Evolutionary conservation across 2,329 filamentous ascomycete genomes (phyloP), one percentile per base, ranked within the genome.

Genomic region (Neofusicoccum laricinum): DNA sequence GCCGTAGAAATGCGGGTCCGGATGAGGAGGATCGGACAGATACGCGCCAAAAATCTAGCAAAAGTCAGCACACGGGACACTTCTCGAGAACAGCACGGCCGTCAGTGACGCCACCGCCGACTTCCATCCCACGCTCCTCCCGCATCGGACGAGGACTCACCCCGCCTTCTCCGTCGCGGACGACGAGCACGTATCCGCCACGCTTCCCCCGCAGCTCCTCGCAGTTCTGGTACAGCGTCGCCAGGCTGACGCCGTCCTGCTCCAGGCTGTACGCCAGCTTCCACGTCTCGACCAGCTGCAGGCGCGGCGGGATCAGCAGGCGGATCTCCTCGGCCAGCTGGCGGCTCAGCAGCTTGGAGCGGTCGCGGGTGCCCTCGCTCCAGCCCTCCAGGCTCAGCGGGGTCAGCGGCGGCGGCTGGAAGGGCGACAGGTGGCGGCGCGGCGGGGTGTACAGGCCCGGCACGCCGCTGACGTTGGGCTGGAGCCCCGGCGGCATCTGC

Each of bases 261-360:
- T 97, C 93, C 40, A 99, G 82, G 68, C 92, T 96, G 79, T 98
- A 99, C 41, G 90, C 85, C 58, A 98, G 80, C 62, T 84, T 85
- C 95, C 95, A 99, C 66, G 90, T 87, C 69, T 97, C 93, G 66
- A 90, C 86, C 49, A 99, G 87, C 77, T 96, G 92, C 66, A 98
- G 79, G 55, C 95, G 85, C 68, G 96, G 88, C 0, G 95, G 95
- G 21, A 98, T 82, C 71, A 98, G 88, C 43, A 96, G 85, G 53
- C 95, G 86, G 64, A 98, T 97, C 80, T 98, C 95, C 79, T 98
- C 95, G 2, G 94, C 95, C 34, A 98, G 81, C 11, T 88, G 85
- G 57, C 82, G 81, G 17, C 85, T 89, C 64, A 99, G 82, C 61
- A 98, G 81, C 68, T 86, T 85, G 51, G 87, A 88, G 40, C 82